Evolutionary conservation across 352 stramenopile species (phyloP).

Genomic region (Aphanomyces invadans): DNA sequence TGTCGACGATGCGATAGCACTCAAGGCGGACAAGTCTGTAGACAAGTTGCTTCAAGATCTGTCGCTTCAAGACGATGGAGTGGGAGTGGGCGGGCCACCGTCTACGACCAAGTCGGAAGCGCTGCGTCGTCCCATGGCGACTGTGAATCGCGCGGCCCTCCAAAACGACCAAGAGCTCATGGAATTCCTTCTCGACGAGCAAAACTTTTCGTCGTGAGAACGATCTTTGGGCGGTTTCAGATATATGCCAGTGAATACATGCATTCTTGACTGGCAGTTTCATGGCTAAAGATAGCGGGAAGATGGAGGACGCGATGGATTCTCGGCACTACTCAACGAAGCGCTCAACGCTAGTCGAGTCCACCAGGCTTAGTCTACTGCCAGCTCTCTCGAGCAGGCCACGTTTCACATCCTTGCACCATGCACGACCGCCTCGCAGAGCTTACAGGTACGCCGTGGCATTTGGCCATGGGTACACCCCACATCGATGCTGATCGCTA

Average conservation of each 20-base stretch:
- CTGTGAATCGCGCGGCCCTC: background rate
- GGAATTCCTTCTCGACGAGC: conserved; percentile 25
- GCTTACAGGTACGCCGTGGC: background rate
- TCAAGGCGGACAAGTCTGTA: background rate
- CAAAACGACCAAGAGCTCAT: conserved; percentile 27
- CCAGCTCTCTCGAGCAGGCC: too few species aligned
- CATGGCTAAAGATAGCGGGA: background rate
- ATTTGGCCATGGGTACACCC: background rate
- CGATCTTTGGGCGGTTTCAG: background rate
- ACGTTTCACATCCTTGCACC: background rate
- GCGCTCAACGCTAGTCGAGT: too few species aligned
- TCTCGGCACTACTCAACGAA: background rate
- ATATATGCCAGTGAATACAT: background rate
- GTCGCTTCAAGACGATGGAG: background rate
- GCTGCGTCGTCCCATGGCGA: background rate
- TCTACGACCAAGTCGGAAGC: background rate
- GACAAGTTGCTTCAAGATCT: background rate
- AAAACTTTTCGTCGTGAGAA: conserved; percentile 16
- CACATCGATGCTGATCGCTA: too few species aligned
- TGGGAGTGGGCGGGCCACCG: conserved; percentile 15
- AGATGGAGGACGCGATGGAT: background rate
- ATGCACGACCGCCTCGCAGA: conserved; percentile 6
- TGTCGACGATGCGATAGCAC: background rate
- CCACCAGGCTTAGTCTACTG: too few species aligned
- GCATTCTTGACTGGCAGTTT: background rate